Base-by-base conservation (phyloP, 1,284 basidiomycete genomes). In the Cutaneotrichosporon sp. region DNA sequence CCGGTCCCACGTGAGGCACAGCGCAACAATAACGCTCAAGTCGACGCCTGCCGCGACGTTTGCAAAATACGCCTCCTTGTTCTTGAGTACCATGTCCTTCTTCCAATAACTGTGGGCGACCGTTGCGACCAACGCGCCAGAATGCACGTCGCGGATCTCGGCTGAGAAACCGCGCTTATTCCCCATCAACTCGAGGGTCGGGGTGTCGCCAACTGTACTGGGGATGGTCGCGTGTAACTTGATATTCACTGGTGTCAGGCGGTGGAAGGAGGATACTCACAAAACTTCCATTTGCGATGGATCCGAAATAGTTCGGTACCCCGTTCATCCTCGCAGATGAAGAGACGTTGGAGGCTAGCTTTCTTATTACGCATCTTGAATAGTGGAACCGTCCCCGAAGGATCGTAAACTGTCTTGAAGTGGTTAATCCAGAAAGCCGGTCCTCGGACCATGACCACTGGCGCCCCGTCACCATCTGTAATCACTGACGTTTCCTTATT, bases 1-100 rank as follows among this genome's bases (percentile, higher is more conserved):
- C 55, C 40, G 36, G 55, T 56, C 55, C 36, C 34, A 56, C 31
- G 55, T n/a, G 13, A 56, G 34, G 21, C 55, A 56, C 21, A 56
- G 55, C 21, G 55, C 55, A 13, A 40, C 36, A 22, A 56, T 30
- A 36, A 56, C 21, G 7, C n/a, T 13, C 2, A 56, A 36, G 34
- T 56, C 55, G 38, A 56, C 55, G 21, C 55, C 55, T 3, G 51
- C 26, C 1, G 51, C 51, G 1, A 53, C 51, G 2, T 30, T 53
- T 1, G 16, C 51, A n/a, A 6, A 18, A 36, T 30, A 40, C 36
- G 36, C 11, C 55, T 56, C 38, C 55, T 56, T 56, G 34, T 56
- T 56, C 55, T 56, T 56, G 34, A 38, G 7, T 10, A 56, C 21
- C 2, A 14, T 5, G 8, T 56, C 38, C 36, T 26, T 38, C 10